Percentiles rank a stretch among this genome's conserved stretches.
phyloP scores from a whole-genome alignment of 768 basidiomycete genomes.

The Phaffia australis region DNA sequence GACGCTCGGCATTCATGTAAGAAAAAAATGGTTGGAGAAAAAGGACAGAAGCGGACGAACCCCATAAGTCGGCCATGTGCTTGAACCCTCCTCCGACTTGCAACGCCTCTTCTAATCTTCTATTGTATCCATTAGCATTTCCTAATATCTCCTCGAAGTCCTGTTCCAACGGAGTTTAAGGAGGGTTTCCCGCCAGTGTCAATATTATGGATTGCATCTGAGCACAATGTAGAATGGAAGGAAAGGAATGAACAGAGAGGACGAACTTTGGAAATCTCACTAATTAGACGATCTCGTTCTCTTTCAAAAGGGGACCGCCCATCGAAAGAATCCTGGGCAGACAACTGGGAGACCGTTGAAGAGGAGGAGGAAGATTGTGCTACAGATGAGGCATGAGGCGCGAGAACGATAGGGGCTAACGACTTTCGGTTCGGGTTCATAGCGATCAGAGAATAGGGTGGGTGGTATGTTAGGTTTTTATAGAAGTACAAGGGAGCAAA shows the following conservation, averaged over 20 bases:
- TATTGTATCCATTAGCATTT: constrained; percentile 72
- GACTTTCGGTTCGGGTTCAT: constrained; percentile 9
- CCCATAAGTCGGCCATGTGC: constrained; percentile 76
- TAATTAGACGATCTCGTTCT: constrained; percentile 62
- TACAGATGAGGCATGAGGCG: not conserved
- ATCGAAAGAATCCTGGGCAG: constrained; percentile 29
- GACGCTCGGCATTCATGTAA: too few species aligned
- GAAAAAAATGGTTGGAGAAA: too few species aligned
- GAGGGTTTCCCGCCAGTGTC: not conserved
- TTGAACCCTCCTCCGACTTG: constrained; percentile 89
- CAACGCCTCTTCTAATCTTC: constrained; percentile 81
- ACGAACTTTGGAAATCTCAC: constrained; percentile 61
- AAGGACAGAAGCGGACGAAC: constrained; percentile 56
- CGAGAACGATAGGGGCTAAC: constrained; percentile 22
- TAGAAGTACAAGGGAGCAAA: too few species aligned
- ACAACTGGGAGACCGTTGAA: not conserved
- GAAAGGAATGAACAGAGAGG: not conserved
- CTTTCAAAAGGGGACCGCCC: constrained; percentile 58
- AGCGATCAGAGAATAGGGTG: too few species aligned
- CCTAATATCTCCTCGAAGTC: constrained; percentile 80
- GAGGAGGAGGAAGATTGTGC: not conserved
- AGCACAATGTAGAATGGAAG: not conserved
- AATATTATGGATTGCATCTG: not conserved
- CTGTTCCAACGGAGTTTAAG: constrained; percentile 38
- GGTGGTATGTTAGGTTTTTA: too few species aligned